phyloP scores from a whole-genome alignment of 257 asterid genomes.

The Solanum appendiculatum region DNA sequence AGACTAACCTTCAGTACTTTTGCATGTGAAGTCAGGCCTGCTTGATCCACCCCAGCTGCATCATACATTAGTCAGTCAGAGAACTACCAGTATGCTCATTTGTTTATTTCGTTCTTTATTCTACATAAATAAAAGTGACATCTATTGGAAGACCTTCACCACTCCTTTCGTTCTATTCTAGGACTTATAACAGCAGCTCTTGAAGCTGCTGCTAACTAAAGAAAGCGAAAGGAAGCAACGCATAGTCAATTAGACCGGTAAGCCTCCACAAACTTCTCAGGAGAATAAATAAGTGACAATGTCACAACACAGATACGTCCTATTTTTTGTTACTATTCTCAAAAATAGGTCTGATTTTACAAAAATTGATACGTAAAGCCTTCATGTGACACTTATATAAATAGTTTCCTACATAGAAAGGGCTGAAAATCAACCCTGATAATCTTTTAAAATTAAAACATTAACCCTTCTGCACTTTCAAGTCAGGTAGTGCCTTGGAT shows the following conservation, averaged over 20 bases:
- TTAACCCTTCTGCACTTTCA: not conserved
- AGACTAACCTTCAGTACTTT: constrained; percentile 88
- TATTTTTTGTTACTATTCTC: not conserved
- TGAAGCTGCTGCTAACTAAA: not conserved
- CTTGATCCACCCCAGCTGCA: constrained; percentile 99
- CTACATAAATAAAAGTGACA: not conserved
- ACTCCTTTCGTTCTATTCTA: not conserved
- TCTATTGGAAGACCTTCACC: not conserved
- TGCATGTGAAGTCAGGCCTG: constrained; percentile 95
- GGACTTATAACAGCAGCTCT: not conserved
- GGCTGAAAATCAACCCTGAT: not conserved
- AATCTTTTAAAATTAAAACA: not conserved
- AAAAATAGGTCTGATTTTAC: not conserved
- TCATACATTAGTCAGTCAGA: not conserved
- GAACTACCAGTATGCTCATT: not conserved
- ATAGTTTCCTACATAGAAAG: not conserved
- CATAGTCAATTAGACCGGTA: not conserved
- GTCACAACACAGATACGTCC: not conserved
- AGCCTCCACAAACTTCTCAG: not conserved
- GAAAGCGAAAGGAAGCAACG: not conserved
- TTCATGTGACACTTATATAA: not conserved
- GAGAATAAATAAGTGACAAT: not conserved
- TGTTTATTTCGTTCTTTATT: not conserved
- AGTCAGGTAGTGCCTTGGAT: not conserved
- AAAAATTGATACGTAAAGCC: not conserved